These are phyloP conservation scores for Nicotiana paniculata DNA, from an alignment of 257 asterid species.

Conservation along the genomic window DNA sequence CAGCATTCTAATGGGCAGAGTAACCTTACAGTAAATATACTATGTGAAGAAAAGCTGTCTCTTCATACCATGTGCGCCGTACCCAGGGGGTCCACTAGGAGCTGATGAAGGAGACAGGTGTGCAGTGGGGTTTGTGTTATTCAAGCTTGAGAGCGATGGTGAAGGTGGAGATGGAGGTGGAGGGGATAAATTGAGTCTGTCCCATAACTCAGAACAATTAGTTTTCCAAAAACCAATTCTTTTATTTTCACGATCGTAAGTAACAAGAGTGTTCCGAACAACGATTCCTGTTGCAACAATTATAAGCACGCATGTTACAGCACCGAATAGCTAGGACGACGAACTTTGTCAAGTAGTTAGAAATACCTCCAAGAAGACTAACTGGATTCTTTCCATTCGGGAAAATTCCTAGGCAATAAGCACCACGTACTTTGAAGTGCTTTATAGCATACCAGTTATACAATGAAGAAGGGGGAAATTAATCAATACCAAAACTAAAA, in stretches of 20 bases:
- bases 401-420: slow-evolving; percentile 95
- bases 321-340: background rate
- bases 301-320: background rate
- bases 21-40: background rate
- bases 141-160: slow-evolving; percentile 29
- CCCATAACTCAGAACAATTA: slow-evolving; percentile 92
- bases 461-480: slow-evolving; percentile 3
- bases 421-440: slow-evolving; percentile 92
- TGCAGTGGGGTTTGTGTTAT: slow-evolving; percentile 23
- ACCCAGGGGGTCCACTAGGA: slow-evolving; percentile 45
- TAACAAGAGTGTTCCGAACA: slow-evolving; percentile 95
- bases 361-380: slow-evolving; percentile 91
- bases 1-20: background rate
- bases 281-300: slow-evolving; percentile 51
- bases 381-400: slow-evolving; percentile 98
- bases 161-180: slow-evolving; percentile 32
- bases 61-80: slow-evolving; percentile 43
- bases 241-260: slow-evolving; percentile 89
- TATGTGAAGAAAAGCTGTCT: slow-evolving; percentile 8
- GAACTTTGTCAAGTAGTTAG: slow-evolving; percentile 14
- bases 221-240: slow-evolving; percentile 96
- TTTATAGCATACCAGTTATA: slow-evolving; percentile 17
- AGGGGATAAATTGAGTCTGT: slow-evolving; percentile 54
- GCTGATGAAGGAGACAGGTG: slow-evolving; percentile 47
- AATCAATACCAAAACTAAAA: slow-evolving; percentile 3